Base-by-base conservation (phyloP, 192 early-diverging fungal species). In the Chytriomyces hyalinus region DNA sequence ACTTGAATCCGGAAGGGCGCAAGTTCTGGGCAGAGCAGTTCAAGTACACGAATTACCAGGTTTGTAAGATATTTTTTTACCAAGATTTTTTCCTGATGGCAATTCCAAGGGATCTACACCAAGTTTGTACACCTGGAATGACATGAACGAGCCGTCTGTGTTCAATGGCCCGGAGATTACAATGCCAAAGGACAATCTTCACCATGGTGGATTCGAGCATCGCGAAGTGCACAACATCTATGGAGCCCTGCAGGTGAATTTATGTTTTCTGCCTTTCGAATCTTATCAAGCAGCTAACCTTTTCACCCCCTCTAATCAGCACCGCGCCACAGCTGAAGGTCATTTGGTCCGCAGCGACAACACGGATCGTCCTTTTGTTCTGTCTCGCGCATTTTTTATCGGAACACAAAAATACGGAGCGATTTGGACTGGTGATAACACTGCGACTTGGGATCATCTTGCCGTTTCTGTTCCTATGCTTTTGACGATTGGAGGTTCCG, bases 111-210 rank as follows among this genome's bases (percentile, higher is more conserved):
- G 93, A 36, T 94, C 94, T 8, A 94, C 95, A 10, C 83, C 86
- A 20, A 80, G 80, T 51, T 87, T 98, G 20, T 95, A 93, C 82
- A 92, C 95, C 3, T 99, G 98, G 98, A 98, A 98, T 83, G 98
- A 99, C 76, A 99, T 99, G 98, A 99, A 99, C 80, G 98, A 99
- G 84, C 97, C 96, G 0, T 92, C 93, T 6, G 92, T 99, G 5
- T 99, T 99, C 79, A 97, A 84, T 82, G 97, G 97, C 0, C 96
- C 98, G 28, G 98, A 99, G 76, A 96, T 95, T 59, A 97, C 97
- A 5, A 94, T 97, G 89, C 94, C 90, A 53, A 98, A 97, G 85
- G 96, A 98, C 80, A 85, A 91, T 61, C 83, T 95, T 72, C 98
- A 99, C 80, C 78, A 91, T 80, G 92, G 89, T 46, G 90, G 90